Conservation (phyloP, 2,329 filamentous ascomycete species). For the Rosellinia necatrix region DNA sequence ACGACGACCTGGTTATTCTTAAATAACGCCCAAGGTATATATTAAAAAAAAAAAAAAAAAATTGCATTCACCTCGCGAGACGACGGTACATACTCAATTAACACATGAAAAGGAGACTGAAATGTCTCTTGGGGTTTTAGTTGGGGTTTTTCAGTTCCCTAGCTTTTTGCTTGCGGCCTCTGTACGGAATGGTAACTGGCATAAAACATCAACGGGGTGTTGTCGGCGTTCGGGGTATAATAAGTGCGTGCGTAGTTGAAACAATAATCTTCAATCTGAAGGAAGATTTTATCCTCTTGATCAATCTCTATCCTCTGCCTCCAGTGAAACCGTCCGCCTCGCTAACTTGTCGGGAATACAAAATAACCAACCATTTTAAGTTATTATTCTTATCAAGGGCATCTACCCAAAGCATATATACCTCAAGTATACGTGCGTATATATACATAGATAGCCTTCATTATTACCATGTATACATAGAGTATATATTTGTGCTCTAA, state of each 20-base stretch:
- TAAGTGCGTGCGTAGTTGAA: no score
- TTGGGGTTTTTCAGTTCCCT: neutral
- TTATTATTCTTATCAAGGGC: no score
- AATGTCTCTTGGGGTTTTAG: neutral
- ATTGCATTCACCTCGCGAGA: neutral
- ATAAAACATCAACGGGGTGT: neutral
- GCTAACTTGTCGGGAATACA: no score
- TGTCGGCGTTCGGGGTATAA: no score
- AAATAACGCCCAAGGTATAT: neutral
- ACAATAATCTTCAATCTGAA: no score
- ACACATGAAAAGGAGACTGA: neutral
- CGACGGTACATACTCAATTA: neutral
- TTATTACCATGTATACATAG: no score
- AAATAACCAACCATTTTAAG: no score
- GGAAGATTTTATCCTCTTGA: neutral
- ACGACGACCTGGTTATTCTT: constrained; percentile 28
- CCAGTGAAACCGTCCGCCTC: neutral
- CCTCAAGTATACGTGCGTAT: no score
- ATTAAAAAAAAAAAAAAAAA: neutral
- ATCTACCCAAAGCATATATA: no score
- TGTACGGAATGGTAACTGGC: neutral
- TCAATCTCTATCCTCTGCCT: no score
- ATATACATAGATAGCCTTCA: no score
- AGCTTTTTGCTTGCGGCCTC: neutral
- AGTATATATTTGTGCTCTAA: no score